These are phyloP conservation scores for Hypseocharis bilobata DNA, from an alignment of 441 rosid genomes.

Conservation along the genomic window DNA sequence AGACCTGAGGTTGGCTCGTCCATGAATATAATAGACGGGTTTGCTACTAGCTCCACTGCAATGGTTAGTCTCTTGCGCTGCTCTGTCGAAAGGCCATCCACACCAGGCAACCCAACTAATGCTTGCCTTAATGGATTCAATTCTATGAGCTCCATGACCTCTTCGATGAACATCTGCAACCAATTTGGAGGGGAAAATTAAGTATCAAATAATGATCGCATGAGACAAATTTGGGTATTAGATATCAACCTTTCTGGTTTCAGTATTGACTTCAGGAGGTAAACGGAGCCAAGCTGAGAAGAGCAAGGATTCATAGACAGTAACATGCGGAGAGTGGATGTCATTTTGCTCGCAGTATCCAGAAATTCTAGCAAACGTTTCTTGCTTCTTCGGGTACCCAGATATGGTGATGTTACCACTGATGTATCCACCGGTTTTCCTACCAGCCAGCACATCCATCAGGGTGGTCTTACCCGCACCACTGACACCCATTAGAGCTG, in stretches of 20 bases:
- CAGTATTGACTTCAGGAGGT: background rate
- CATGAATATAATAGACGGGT: background rate
- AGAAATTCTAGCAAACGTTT: background rate
- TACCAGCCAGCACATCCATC: background rate
- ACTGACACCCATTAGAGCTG: constrained; percentile 1
- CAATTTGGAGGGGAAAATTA: too few species aligned
- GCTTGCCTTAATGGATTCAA: background rate
- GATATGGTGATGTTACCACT: background rate
- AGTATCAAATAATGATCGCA: too few species aligned
- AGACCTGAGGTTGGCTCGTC: background rate
- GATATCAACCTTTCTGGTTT: background rate
- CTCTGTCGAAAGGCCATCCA: background rate
- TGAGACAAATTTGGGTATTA: background rate
- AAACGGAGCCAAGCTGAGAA: background rate
- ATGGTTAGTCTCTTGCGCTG: background rate
- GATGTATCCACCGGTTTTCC: background rate
- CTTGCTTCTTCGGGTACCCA: background rate
- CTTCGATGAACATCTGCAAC: background rate
- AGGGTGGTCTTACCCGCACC: background rate
- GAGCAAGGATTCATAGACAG: background rate
- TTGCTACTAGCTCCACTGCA: background rate
- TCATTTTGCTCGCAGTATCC: constrained; percentile 4
- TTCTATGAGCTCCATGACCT: background rate
- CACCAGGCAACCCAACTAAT: background rate
- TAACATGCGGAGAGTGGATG: background rate